These are phyloP conservation scores for Caloboletus inedulis DNA, from an alignment of 1,284 basidiomycete species.

Conservation along the genomic window DNA sequence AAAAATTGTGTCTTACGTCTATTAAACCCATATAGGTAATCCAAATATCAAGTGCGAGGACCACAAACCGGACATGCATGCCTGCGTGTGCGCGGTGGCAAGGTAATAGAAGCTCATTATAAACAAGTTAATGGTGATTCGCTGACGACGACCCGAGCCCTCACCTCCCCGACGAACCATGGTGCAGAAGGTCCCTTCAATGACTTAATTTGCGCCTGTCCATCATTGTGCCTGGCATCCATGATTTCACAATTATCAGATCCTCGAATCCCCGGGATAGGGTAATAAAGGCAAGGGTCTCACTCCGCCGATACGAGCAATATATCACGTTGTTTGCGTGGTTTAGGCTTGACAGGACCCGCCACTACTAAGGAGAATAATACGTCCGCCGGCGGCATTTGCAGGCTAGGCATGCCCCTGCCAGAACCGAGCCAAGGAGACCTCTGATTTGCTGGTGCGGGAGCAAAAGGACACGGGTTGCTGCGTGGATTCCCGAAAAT, in stretches of 20 bases:
- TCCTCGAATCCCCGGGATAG: constrained; percentile 7
- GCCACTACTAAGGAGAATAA: neutral
- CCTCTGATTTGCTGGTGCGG: neutral
- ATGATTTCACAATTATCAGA: constrained; percentile 6
- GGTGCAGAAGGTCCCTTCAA: neutral
- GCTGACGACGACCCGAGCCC: constrained; percentile 12
- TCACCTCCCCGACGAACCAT: constrained; percentile 4
- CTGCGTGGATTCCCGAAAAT: neutral
- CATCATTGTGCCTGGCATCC: constrained; percentile 23
- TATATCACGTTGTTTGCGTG: neutral
- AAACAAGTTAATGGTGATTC: neutral
- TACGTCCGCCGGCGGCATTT: constrained; percentile 5
- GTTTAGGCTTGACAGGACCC: constrained; percentile 12
- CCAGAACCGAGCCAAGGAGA: too few relatives aligned
- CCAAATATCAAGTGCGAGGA: too few relatives aligned
- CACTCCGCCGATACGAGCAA: constrained; percentile 4
- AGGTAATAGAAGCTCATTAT: neutral
- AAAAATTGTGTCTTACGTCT: constrained; percentile 9
- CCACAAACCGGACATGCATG: neutral
- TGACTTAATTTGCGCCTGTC: neutral
- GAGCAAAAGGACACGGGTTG: neutral
- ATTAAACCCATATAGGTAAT: constrained; percentile 4
- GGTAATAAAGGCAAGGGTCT: neutral
- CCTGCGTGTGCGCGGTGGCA: constrained; percentile 3
- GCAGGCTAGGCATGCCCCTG: too few relatives aligned